Evolutionary conservation across 352 stramenopile species (phyloP), one percentile per base, ranked within the genome.

Genomic region (Phytopythium montanum): DNA sequence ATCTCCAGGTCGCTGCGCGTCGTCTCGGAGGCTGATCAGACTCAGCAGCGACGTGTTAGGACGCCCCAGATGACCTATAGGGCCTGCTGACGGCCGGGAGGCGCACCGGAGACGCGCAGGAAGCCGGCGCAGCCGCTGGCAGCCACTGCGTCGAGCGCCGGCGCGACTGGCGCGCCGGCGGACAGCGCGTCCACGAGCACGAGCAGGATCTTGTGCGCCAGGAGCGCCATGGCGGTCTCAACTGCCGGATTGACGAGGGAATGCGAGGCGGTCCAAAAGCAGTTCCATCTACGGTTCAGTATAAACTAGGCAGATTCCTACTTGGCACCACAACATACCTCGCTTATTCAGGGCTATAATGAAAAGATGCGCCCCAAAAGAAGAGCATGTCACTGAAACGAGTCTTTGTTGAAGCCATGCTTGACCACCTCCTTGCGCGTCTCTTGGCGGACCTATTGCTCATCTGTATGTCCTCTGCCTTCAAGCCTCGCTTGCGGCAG

Each of bases 181-280:
- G 71, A 57, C 10, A 60, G 46, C 3, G 59, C 63, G 61, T 82
- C 75, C 28, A 82, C 59, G 54, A 85, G 78, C 39, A 83, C 68
- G 9, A 85, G 69, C 54, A 85, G 60, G 46, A 85, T 77, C 62
- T 81, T 79, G 39, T 85, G 73, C 3, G 75, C 64, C 29, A 83
- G 71, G 38, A 75, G 61, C 7, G 66, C 55, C 75, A 81, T 83
- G 18, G 28, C 29, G 44, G 21, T 9, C n/a, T 18, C 10, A 19
- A 28, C 16, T 41, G 48, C 3, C 13, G 48, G 21, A 36, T 9
- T 16, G 13, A 12, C 18, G 39, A 21, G 39, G 21, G n/a, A n/a
- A n/a, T n/a, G n/a, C 19, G 39, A 46, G 39, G 39, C 23, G 39
- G 39, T 25, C 39, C 39, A 46, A 46, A 34, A 9, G 33, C 33